Evolutionary conservation across 306 rosid species (phyloP).

Genomic region (Quercus ilex): DNA sequence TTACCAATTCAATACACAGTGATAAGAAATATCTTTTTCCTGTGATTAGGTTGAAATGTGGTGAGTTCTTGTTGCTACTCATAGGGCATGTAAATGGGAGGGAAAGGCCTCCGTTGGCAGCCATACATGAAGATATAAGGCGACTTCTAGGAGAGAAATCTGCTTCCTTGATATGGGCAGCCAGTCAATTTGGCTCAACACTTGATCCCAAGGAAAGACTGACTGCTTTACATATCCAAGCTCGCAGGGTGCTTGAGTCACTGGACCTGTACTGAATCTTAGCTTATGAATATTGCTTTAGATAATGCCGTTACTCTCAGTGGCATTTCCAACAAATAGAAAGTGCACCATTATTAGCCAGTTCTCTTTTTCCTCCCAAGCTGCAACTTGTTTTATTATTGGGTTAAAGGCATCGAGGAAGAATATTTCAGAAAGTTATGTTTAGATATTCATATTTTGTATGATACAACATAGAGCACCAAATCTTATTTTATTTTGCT

Average conservation of each 20-base stretch:
- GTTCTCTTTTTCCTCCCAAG: not conserved
- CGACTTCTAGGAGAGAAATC: constrained; percentile 87
- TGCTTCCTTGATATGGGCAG: constrained; percentile 98
- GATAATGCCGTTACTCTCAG: not conserved
- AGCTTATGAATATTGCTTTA: not conserved
- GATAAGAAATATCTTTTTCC: not conserved
- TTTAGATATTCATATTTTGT: not conserved
- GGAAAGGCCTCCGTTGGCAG: constrained; percentile 69
- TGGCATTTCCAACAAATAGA: constrained; percentile 2
- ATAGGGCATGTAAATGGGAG: constrained; percentile 87
- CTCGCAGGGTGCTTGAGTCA: constrained; percentile 60
- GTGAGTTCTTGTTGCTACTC: constrained; percentile 82
- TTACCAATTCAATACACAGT: not conserved
- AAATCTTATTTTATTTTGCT: not conserved
- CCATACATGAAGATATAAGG: constrained; percentile 79
- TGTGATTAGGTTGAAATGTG: constrained; percentile 79
- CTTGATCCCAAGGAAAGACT: constrained; percentile 85
- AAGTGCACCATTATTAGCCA: constrained; percentile 2
- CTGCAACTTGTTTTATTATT: not conserved
- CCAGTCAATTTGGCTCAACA: constrained; percentile 85
- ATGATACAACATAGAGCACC: not conserved
- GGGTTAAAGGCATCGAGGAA: not conserved
- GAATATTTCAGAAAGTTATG: not conserved
- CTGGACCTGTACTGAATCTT: not conserved
- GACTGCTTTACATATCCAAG: constrained; percentile 22